Percentiles rank a stretch among this genome's conserved stretches.
These are phyloP conservation scores for Inga oerstediana DNA, from an alignment of 306 rosid genomes.

Conservation along the genomic window DNA sequence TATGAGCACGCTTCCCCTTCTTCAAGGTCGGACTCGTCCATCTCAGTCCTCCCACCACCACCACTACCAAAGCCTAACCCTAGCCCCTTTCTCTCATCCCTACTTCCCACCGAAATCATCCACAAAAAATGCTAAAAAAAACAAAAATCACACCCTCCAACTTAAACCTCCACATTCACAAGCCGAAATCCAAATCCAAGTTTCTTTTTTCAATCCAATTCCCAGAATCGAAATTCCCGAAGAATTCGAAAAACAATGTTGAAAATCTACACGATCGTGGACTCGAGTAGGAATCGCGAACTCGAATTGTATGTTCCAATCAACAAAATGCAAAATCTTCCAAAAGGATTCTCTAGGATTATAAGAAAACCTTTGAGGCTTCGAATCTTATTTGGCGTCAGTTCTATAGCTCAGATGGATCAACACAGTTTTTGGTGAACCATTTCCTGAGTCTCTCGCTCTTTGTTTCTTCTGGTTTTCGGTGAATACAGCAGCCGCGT, in stretches of 20 bases:
- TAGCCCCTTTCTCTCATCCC: constrained; percentile 71
- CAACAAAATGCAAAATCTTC: constrained; percentile 10
- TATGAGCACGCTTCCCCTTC: constrained; percentile 78
- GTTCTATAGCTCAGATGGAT: constrained; percentile 51
- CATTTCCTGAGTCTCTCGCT: constrained; percentile 34
- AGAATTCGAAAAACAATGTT: constrained; percentile 34
- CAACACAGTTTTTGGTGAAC: constrained; percentile 33
- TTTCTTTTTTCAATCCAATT: constrained; percentile 48
- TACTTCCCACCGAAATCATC: constrained; percentile 62
- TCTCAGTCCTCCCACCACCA: constrained; percentile 47
- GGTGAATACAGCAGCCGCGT: constrained; percentile 77
- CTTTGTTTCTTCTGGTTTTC: constrained; percentile 58
- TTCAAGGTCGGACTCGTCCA: constrained; percentile 84
- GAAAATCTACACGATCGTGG: constrained; percentile 56
- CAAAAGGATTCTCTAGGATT: not conserved
- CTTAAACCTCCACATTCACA: constrained; percentile 51
- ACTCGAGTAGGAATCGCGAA: constrained; percentile 38
- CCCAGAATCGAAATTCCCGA: constrained; percentile 30
- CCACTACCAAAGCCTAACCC: constrained; percentile 42
- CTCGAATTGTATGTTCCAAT: constrained; percentile 17
- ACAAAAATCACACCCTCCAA: constrained; percentile 48
- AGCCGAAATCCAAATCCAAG: constrained; percentile 41
- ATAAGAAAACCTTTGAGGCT: constrained; percentile 21
- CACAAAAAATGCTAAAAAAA: constrained; percentile 1
- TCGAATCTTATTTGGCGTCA: constrained; percentile 35